Evolutionary conservation across 768 basidiomycete genomes (phyloP), one percentile per base, ranked within the genome.

Genomic region (Amanita molliuscula): DNA sequence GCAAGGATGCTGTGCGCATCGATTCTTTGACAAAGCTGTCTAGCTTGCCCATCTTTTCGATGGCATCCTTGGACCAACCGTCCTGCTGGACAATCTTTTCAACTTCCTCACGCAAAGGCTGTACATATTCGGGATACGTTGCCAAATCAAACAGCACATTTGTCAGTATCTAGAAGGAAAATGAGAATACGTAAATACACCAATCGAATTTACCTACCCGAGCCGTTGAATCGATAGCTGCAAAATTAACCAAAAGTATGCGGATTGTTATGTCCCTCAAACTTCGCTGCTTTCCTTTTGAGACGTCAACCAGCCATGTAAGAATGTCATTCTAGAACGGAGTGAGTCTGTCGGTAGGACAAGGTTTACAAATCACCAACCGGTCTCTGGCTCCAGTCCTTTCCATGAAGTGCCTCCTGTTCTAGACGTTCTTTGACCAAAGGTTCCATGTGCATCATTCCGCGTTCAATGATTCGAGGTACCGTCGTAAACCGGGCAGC

Each of bases 21-120:
- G 66, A 67, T 48, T 75, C 75, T 29, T 67, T 66, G 15, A 74
- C 51, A 55, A 74, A 73, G 50, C 73, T 76, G 51, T 74, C 73
- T 11, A 74, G 42, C 51, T 69, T 68, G 50, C 64, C 58, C 65
- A 76, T 65, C 44, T 69, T 67, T 2, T 56, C 57, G 15, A 74
- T 51, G 0, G 64, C 59, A 4, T 58, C 55, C 47, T 68, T 70
- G 1, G 61, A 57, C 64, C 70, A 75, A 20, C 67, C 73, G 26
- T 73, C 64, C 3, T 61, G 57, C 3, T 51, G 48, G 10, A 73
- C 48, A 3, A 70, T 65, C 1, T 54, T 46, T 28, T 72, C 69
- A 3, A 74, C 62, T 56, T 78, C 77, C 47, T 71, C 66, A 0
- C 75, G 65, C 3, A 78, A 40, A 2, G 64, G 59, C 8, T 58